Evolutionary conservation across 1,139 yeast species (phyloP).

Genomic region (Kluyveromyces sp.): DNA sequence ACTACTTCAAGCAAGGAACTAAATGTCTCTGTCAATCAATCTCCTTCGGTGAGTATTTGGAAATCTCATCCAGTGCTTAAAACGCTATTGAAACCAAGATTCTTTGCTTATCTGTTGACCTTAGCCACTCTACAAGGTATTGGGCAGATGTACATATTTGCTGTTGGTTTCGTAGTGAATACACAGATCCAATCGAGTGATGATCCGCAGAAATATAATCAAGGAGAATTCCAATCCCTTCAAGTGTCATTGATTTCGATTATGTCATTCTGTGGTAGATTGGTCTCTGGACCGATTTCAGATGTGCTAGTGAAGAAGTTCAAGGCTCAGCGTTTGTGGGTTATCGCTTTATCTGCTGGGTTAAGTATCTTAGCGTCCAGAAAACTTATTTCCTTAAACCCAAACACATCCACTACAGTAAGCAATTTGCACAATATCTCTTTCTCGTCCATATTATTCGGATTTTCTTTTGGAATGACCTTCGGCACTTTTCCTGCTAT

Average conservation of each 20-base stretch:
- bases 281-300: constrained; percentile 61
- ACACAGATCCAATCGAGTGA: constrained; percentile 38
- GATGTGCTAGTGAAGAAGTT: constrained; percentile 48
- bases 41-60: background rate
- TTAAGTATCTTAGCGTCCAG: constrained; percentile 42
- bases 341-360: constrained; percentile 44
- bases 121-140: constrained; percentile 61
- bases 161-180: constrained; percentile 63
- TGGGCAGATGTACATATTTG: constrained; percentile 72
- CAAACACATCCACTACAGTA: constrained; percentile 3
- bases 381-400: constrained; percentile 32
- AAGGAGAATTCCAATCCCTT: constrained; percentile 48
- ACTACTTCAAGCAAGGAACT: no score
- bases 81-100: constrained; percentile 23
- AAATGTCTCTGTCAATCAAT: no score
- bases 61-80: background rate
- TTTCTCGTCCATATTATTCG: constrained; percentile 53
- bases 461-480: constrained; percentile 71
- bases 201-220: constrained; percentile 13
- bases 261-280: constrained; percentile 58
- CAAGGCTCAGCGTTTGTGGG: constrained; percentile 61
- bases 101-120: constrained; percentile 44
- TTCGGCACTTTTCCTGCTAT: constrained; percentile 80
- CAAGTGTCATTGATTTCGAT: constrained; percentile 69
- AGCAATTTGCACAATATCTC: constrained; percentile 35